phyloP scores from a whole-genome alignment of 495 filamentous ascomycete genomes.

The Aspergillus asperescens region DNA sequence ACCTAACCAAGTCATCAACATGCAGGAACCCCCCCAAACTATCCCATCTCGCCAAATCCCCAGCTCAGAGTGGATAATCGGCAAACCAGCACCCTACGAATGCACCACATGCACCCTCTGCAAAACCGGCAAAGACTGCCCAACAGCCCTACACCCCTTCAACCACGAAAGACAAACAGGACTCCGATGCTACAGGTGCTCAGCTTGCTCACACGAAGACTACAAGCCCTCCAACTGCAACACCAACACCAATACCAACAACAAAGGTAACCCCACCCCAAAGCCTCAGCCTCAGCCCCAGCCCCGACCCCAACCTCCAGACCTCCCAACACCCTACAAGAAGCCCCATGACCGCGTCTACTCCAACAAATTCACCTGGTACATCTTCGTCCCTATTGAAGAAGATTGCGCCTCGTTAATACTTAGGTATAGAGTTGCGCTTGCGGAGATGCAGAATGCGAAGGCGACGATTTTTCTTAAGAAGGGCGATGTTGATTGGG shows the following conservation, averaged over 20 bases:
- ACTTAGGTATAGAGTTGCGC: background rate
- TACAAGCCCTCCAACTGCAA: too few species aligned
- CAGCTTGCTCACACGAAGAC: background rate
- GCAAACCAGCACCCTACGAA: background rate
- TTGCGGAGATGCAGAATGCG: background rate
- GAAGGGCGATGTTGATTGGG: background rate
- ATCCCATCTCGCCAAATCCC: too few species aligned
- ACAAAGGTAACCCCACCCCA: too few species aligned
- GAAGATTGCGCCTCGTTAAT: background rate
- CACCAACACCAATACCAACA: too few species aligned
- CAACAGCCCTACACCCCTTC: background rate
- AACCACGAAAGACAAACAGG: background rate
- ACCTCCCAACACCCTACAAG: background rate
- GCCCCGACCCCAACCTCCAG: too few species aligned
- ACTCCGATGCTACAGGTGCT: constrained; percentile 6
- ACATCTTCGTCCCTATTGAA: constrained; percentile 3
- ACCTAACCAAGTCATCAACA: too few species aligned
- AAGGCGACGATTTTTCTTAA: constrained; percentile 4
- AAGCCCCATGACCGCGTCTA: background rate
- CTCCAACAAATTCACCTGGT: background rate
- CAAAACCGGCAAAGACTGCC: background rate
- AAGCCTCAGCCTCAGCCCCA: too few species aligned
- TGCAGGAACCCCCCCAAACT: too few species aligned
- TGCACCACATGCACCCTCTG: constrained; percentile 1
- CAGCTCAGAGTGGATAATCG: too few species aligned